Conservation (phyloP, 2,329 filamentous ascomycete genomes). For the Trichoderma oligosporum region DNA sequence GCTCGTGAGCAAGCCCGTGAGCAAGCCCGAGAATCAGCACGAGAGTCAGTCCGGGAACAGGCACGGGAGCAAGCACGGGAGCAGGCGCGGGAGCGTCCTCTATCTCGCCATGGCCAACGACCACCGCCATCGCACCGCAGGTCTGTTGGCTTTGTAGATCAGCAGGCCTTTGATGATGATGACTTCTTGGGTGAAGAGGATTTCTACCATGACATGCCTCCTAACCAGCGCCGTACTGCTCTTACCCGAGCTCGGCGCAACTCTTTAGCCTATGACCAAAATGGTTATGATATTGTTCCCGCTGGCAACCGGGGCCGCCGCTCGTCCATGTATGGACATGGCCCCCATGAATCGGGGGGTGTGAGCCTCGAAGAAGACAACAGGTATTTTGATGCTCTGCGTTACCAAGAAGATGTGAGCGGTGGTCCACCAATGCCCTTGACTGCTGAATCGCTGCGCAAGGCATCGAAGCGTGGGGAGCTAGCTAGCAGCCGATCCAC, state of each 20-base stretch:
- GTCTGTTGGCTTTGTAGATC: slow-evolving; percentile 34
- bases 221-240: slow-evolving; percentile 30
- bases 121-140: slow-evolving; percentile 30
- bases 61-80: not conserved
- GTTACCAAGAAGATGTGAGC: slow-evolving; percentile 52
- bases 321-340: slow-evolving; percentile 40
- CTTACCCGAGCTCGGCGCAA: slow-evolving; percentile 35
- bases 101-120: slow-evolving; percentile 22
- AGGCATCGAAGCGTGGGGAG: slow-evolving; percentile 44
- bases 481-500: slow-evolving; percentile 53
- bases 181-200: slow-evolving; percentile 34
- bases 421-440: slow-evolving; percentile 46
- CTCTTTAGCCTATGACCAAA: slow-evolving; percentile 38
- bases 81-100: slow-evolving; percentile 4
- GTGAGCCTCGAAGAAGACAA: slow-evolving; percentile 38
- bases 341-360: slow-evolving; percentile 32
- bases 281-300: slow-evolving; percentile 40
- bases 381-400: slow-evolving; percentile 37
- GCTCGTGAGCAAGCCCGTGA: slow-evolving; percentile 25
- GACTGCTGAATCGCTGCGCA: slow-evolving; percentile 54
- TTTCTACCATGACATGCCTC: slow-evolving; percentile 40
- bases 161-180: slow-evolving; percentile 37
- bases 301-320: slow-evolving; percentile 36
- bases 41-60: slow-evolving; percentile 3
- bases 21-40: slow-evolving; percentile 25